These are phyloP conservation scores for Avena insularis DNA, from an alignment of 176 grass and related monocot genomes.

Conservation along the genomic window DNA sequence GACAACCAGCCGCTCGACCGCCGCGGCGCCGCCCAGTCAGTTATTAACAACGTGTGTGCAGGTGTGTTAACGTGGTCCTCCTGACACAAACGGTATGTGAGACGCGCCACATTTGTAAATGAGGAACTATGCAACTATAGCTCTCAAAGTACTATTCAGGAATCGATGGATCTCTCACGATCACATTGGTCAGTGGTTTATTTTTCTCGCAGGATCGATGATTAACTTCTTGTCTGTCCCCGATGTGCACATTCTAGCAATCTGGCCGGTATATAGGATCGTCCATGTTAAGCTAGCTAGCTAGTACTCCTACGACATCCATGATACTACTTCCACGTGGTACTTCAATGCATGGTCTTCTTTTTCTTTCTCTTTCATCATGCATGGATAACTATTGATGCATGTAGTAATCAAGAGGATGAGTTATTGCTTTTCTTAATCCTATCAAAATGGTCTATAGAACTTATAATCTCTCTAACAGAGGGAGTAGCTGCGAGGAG, in stretches of 20 bases:
- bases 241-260: background rate
- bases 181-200: too few species aligned
- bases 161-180: background rate
- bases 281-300: background rate
- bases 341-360: too few species aligned
- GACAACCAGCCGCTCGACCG: conserved; percentile 39
- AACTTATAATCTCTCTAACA: too few species aligned
- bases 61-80: background rate
- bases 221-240: background rate
- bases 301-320: background rate
- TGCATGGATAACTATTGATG: background rate
- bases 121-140: background rate
- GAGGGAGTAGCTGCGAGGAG: background rate
- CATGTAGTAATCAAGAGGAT: background rate
- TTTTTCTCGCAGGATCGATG: too few species aligned
- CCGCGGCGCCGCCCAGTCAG: conserved; percentile 43
- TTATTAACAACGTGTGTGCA: conserved; percentile 32
- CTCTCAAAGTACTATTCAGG: background rate
- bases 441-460: too few species aligned
- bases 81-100: background rate
- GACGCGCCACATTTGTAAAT: background rate
- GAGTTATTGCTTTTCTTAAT: too few species aligned
- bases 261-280: background rate
- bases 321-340: conserved; percentile 26
- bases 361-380: too few species aligned